Base-by-base conservation (phyloP, 2,329 filamentous ascomycete species). In the Neurospora crassa region DNA sequence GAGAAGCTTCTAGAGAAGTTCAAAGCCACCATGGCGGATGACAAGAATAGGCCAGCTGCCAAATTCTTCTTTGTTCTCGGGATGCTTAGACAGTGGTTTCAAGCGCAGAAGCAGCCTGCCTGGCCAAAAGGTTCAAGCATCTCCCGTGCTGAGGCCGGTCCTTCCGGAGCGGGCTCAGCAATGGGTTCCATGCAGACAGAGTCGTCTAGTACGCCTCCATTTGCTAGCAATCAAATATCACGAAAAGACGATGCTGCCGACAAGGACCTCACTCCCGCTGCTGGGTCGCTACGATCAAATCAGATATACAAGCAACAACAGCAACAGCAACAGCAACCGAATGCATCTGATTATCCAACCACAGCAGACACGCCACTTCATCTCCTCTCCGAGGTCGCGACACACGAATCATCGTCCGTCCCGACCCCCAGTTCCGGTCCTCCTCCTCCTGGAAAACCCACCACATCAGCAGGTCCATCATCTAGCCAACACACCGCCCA, bases 11-110 rank as follows among this genome's bases (percentile, higher is more conserved):
- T 93, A 1, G 85, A 89, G 1, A 89, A 90, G 75, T 91, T 95
- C 76, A 85, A 86, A 71, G 84, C 86, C 47, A 85, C 89, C 0
- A 90, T 90, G 0, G 87, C 87, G 3, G 85, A 86, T 0, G 88
- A 91, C 69, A 87, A 86, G 72, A 92, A 88, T 67, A 85, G 90
- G 1, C 88, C 90, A 0, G 88, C 90, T 0, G 84, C 85, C 68
- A 93, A 92, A 79, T 94, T 94, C 74, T 83, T 91, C 2, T 84
- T 92, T 72, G 89, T 93, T 6, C 81, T 94, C 11, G 83, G 86
- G 68, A 91, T 93, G 89, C 81, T 94, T 37, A 87, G 88, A 59
- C 87, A 85, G 37, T 93, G 91, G 91, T 92, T 91, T 78, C 79
- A 86, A 76, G 83, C 88, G 74, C 84, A 86, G 72, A 80, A 79